phyloP scores from a whole-genome alignment of 2,329 filamentous ascomycete species.

The Hypoxylon sp. region DNA sequence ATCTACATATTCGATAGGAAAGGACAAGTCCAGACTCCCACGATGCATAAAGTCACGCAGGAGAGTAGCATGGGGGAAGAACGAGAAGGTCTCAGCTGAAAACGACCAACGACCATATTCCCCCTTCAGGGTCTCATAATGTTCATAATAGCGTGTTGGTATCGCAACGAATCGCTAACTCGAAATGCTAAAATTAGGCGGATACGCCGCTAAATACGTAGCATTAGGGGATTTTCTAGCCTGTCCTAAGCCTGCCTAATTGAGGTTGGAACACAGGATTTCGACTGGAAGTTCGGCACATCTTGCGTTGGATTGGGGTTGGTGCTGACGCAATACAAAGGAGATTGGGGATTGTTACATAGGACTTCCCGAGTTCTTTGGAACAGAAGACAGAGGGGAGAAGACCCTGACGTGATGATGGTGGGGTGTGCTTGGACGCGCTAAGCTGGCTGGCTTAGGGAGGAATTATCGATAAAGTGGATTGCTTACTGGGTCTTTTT shows the following conservation, averaged over 20 bases:
- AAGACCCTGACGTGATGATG: neutral
- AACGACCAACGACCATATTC: conserved; percentile 17
- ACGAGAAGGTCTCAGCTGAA: conserved; percentile 40
- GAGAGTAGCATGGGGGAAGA: conserved; percentile 5
- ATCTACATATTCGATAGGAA: conserved; percentile 14
- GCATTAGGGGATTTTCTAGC: conserved; percentile 11
- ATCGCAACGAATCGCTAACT: conserved; percentile 16
- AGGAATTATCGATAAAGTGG: conserved; percentile 15
- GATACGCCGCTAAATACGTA: conserved; percentile 20
- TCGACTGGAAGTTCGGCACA: conserved; percentile 40
- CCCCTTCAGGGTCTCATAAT: neutral
- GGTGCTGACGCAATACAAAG: conserved; percentile 27
- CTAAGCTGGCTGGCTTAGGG: neutral
- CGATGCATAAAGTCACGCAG: conserved; percentile 18
- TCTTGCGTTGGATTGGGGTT: conserved; percentile 19
- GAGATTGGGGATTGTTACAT: conserved; percentile 2
- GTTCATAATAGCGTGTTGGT: conserved; percentile 17
- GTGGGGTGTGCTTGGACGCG: neutral
- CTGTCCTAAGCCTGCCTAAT: conserved; percentile 28
- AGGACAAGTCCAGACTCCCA: conserved; percentile 18
- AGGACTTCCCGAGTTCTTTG: neutral
- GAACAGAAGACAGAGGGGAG: neutral
- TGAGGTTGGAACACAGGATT: conserved; percentile 22
- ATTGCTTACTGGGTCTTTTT: neutral
- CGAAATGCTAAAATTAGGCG: conserved; percentile 41